Evolutionary conservation across 148 eudicot genomes (phyloP).

Genomic region (Amaranthus hypochondriacus): DNA sequence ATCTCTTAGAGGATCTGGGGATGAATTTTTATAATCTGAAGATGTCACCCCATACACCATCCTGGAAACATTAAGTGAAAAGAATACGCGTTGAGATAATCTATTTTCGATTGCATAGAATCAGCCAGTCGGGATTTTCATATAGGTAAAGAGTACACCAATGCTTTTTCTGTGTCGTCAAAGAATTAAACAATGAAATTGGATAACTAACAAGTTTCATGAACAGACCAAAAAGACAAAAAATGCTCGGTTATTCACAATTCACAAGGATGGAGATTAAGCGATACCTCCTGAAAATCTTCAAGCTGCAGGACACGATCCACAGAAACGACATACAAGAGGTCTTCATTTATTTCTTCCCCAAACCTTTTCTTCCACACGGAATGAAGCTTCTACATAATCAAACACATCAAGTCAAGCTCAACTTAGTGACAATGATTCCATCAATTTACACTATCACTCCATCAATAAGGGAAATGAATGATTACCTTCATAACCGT

Average conservation of each 20-base stretch:
- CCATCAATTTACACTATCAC: neutral
- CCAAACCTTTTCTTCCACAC: constrained; percentile 69
- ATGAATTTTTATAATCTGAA: constrained; percentile 66
- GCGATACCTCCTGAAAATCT: constrained; percentile 80
- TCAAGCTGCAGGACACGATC: constrained; percentile 79
- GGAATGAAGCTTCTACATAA: constrained; percentile 58
- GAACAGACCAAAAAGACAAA: neutral
- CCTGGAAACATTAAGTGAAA: constrained; percentile 38
- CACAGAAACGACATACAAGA: constrained; percentile 58
- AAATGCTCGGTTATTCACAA: neutral
- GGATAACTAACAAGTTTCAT: neutral
- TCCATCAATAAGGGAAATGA: neutral
- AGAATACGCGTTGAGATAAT: neutral
- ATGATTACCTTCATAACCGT: constrained; percentile 42
- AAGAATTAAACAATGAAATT: neutral
- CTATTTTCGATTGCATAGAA: neutral
- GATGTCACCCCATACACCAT: constrained; percentile 76
- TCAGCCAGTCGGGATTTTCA: neutral
- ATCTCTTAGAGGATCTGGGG: constrained; percentile 88
- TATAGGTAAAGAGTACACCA: too few relatives aligned
- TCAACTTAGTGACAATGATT: neutral
- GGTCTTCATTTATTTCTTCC: constrained; percentile 59
- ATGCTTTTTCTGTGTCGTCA: too few relatives aligned
- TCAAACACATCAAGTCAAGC: constrained; percentile 14
- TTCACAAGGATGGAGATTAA: constrained; percentile 6